These are phyloP conservation scores for Taphrina populina DNA, from an alignment of 1,139 yeast genomes.

Conservation along the genomic window DNA sequence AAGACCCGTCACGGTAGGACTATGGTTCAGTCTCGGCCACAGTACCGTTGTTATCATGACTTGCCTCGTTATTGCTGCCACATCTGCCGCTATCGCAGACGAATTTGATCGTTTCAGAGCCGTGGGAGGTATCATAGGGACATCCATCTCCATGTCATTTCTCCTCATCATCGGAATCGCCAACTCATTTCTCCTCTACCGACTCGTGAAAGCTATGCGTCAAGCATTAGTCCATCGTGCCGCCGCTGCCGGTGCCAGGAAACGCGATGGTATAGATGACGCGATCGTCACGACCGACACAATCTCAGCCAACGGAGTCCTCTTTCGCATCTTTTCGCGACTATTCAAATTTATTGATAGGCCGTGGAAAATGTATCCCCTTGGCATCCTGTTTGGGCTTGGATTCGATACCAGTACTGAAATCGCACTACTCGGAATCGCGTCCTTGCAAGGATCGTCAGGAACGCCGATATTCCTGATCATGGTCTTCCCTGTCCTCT, in stretches of 20 bases:
- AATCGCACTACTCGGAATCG: conserved; percentile 35
- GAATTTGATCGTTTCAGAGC: conserved; percentile 18
- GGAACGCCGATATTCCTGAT: conserved; percentile 33
- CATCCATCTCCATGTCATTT: conserved; percentile 30
- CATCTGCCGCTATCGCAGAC: conserved; percentile 33
- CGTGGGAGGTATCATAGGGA: conserved; percentile 35
- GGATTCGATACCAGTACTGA: conserved; percentile 36
- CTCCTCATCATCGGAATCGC: conserved; percentile 30
- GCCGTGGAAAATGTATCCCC: conserved; percentile 36
- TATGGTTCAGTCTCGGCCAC: conserved; percentile 34
- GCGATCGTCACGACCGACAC: not conserved
- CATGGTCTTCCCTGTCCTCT: conserved; percentile 32
- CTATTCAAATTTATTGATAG: conserved; percentile 31
- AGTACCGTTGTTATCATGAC: conserved; percentile 34
- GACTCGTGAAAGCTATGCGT: conserved; percentile 7
- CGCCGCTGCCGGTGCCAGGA: too few species aligned
- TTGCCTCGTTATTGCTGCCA: conserved; percentile 34
- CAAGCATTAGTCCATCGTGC: not conserved
- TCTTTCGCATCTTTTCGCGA: conserved; percentile 14
- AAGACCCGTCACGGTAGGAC: conserved; percentile 30
- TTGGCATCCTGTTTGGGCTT: conserved; percentile 35
- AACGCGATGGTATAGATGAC: not conserved
- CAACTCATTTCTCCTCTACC: conserved; percentile 13
- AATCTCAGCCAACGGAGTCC: conserved; percentile 15
- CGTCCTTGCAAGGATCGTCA: conserved; percentile 25